Evolutionary conservation across 306 rosid genomes (phyloP).

Genomic region (Rubus idaeus): DNA sequence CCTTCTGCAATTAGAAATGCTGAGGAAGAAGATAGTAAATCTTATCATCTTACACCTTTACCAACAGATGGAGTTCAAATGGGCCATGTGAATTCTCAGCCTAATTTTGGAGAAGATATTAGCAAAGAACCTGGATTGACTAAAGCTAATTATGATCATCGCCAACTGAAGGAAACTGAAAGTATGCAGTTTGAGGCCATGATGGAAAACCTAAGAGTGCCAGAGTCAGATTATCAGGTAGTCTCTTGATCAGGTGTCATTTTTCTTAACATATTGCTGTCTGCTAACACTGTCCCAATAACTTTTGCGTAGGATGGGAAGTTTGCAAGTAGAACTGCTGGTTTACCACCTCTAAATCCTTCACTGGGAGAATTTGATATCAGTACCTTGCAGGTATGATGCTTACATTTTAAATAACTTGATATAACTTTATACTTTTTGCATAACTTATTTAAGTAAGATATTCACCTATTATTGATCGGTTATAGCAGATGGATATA

Average conservation of each 20-base stretch:
- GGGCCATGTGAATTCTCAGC: slow-evolving; percentile 42
- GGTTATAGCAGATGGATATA: not conserved
- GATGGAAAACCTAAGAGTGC: slow-evolving; percentile 56
- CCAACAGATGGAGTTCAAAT: slow-evolving; percentile 37
- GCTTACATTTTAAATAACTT: slow-evolving; percentile 15
- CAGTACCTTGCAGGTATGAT: slow-evolving; percentile 80
- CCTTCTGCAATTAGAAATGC: slow-evolving; percentile 42
- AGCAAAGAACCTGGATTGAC: slow-evolving; percentile 45
- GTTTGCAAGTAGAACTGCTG: slow-evolving; percentile 46
- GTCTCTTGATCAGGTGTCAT: slow-evolving; percentile 13
- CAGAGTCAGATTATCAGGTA: slow-evolving; percentile 72
- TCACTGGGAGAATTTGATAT: slow-evolving; percentile 59
- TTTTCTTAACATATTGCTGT: not conserved
- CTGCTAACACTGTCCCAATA: slow-evolving; percentile 26
- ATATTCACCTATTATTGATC: not conserved
- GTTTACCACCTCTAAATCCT: slow-evolving; percentile 54
- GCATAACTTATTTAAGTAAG: not conserved
- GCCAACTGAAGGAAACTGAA: slow-evolving; percentile 53
- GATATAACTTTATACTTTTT: not conserved
- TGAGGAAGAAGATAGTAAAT: slow-evolving; percentile 40
- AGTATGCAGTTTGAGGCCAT: slow-evolving; percentile 51
- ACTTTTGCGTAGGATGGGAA: slow-evolving; percentile 56
- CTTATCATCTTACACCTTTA: slow-evolving; percentile 45
- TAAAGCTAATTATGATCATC: slow-evolving; percentile 43
- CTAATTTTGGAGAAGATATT: slow-evolving; percentile 42